These are phyloP conservation scores for Lepidium didymum DNA, from an alignment of 345 rosid species.

Conservation along the genomic window DNA sequence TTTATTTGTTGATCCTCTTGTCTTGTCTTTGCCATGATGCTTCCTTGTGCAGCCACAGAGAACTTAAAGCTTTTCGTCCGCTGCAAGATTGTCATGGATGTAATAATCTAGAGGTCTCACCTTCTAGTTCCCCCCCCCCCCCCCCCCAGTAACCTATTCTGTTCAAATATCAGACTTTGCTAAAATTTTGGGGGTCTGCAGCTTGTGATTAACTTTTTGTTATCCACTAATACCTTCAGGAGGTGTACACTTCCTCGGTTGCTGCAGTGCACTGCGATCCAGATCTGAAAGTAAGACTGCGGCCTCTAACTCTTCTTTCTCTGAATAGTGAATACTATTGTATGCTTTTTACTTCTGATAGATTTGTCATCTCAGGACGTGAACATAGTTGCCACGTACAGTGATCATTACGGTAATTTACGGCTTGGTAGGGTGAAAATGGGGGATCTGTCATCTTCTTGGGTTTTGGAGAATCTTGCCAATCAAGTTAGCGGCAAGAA, in stretches of 20 bases:
- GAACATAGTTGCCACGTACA: constrained; percentile 80
- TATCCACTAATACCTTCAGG: constrained; percentile 1
- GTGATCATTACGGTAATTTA: constrained; percentile 56
- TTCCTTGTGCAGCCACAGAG: constrained; percentile 40
- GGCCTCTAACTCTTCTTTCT: background rate
- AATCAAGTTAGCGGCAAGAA: constrained; percentile 32
- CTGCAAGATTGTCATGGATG: constrained; percentile 31
- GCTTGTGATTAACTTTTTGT: background rate
- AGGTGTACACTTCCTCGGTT: constrained; percentile 20
- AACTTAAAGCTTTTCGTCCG: constrained; percentile 28
- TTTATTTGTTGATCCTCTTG: background rate
- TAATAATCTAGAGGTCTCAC: constrained; percentile 37
- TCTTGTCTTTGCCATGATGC: background rate
- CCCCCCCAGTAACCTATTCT: background rate
- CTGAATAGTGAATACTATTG: background rate
- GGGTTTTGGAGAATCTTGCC: constrained; percentile 71
- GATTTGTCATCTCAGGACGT: constrained; percentile 53
- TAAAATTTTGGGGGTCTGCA: background rate
- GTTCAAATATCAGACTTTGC: background rate
- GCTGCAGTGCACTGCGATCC: constrained; percentile 30
- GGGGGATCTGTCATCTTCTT: constrained; percentile 84
- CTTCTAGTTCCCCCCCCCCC: background rate
- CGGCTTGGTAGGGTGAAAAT: constrained; percentile 62
- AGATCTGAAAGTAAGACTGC: constrained; percentile 45
- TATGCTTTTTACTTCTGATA: constrained; percentile 26